Evolutionary conservation across 2,329 filamentous ascomycete genomes (phyloP).

Genomic region (Beauveria sp.): DNA sequence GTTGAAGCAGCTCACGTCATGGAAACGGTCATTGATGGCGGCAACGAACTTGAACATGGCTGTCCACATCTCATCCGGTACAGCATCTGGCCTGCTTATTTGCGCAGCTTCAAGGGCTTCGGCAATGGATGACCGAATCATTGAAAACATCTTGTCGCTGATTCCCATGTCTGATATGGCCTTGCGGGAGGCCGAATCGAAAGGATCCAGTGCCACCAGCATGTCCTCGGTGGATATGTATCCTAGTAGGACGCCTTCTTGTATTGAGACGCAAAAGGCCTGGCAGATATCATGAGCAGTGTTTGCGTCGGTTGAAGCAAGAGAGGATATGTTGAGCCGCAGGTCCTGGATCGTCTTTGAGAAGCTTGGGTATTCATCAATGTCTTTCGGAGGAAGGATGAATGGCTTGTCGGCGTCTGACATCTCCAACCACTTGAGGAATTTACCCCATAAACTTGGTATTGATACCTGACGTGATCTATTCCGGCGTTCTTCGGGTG

Average conservation of each 20-base stretch:
- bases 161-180: neutral
- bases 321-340: neutral
- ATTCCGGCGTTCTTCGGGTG: constrained; percentile 20
- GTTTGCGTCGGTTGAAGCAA: neutral
- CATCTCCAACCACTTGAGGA: constrained; percentile 23
- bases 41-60: constrained; percentile 2
- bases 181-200: neutral
- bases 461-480: constrained; percentile 17
- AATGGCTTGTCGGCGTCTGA: constrained; percentile 18
- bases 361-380: neutral
- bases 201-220: neutral
- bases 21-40: neutral
- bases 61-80: constrained; percentile 5
- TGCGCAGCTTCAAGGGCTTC: neutral
- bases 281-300: neutral
- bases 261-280: neutral
- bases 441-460: constrained; percentile 19
- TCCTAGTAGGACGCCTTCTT: neutral
- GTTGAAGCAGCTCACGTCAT: constrained; percentile 5
- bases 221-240: neutral
- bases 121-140: neutral
- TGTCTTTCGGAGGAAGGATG: constrained; percentile 12
- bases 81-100: neutral
- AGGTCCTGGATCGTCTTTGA: neutral
- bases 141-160: neutral